Evolutionary conservation across 139 green algal genomes (phyloP), one percentile per base, ranked within the genome.

Genomic region (Astrephomene gubernaculifera): DNA sequence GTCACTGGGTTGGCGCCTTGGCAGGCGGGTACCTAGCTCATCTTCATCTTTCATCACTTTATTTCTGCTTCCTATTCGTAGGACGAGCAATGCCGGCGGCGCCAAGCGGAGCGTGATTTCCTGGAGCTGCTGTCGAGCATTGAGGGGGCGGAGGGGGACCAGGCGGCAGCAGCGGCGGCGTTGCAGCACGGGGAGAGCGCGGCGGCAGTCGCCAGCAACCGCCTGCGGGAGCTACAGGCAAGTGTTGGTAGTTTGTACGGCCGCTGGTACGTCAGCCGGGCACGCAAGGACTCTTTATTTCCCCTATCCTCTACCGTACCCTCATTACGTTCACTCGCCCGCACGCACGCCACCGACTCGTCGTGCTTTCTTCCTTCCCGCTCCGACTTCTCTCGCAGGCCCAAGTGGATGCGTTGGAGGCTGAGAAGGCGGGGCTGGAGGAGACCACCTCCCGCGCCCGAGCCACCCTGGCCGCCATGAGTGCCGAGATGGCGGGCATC

Each of bases 41-140:
- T n/a, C n/a, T n/a, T n/a, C n/a, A n/a, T n/a, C n/a, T n/a, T n/a
- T n/a, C n/a, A n/a, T n/a, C n/a, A n/a, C n/a, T n/a, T n/a, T n/a
- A n/a, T n/a, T n/a, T n/a, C n/a, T n/a, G n/a, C 14, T 65, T 25
- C 54, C 54, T 65, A 24, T 19, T 2, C 61, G 41, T 75, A 86
- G 84, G 88, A 91, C 8, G 88, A 92, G 85, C 88, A 90, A 35
- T 7, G 35, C 19, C 71, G 79, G 64, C 81, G 88, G 75, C 74
- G 88, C n/a, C 85, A 92, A 36, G 85, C 88, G 4, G 88, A 92
- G 82, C 75, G 76, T 0, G 88, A 92, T 36, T 92, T 92, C 82
- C 81, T 92, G 41, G 88, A 92, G 65, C 88, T 92, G 49, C 85
- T 92, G 85, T 57, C 83, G 4, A 74, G 45, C 52, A 89, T 92